Percentiles rank a stretch among this genome's conserved stretches.
Evolutionary conservation across 75 land plant species (phyloP).

Genomic region (Picea sitchensis): DNA sequence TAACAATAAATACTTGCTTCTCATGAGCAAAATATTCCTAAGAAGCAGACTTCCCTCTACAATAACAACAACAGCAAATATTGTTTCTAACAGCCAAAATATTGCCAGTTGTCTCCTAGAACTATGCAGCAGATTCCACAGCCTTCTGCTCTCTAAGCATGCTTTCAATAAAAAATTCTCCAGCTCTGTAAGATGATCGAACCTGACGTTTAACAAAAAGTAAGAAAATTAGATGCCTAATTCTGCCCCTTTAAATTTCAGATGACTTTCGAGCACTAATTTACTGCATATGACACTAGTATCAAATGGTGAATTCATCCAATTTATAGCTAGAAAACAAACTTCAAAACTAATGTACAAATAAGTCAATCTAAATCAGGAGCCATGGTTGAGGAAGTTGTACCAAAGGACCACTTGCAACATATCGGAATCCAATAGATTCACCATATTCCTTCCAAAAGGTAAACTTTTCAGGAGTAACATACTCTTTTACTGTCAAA

Average conservation of each 20-base stretch:
- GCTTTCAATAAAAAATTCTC: slow-evolving; percentile 61
- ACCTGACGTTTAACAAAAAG: slow-evolving; percentile 32
- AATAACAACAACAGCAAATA: too few relatives aligned
- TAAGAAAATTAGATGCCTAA: slow-evolving; percentile 4
- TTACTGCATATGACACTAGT: not conserved
- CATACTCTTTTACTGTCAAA: slow-evolving; percentile 89
- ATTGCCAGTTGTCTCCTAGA: not conserved
- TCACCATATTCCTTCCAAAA: slow-evolving; percentile 95
- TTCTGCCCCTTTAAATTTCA: not conserved
- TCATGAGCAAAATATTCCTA: too few relatives aligned
- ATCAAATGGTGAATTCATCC: not conserved
- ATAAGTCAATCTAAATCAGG: slow-evolving; percentile 3
- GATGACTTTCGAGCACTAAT: not conserved
- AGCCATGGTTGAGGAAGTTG: not conserved
- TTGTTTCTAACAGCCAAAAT: not conserved
- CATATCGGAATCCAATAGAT: slow-evolving; percentile 85
- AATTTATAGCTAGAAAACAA: not conserved
- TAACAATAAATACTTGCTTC: too few relatives aligned
- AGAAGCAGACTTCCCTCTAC: too few relatives aligned
- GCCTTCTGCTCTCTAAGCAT: slow-evolving; percentile 41
- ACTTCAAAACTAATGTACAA: not conserved
- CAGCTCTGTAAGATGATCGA: slow-evolving; percentile 71
- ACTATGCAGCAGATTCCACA: slow-evolving; percentile 8
- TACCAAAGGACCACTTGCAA: slow-evolving; percentile 78
- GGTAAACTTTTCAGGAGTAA: slow-evolving; percentile 86